Conservation (phyloP, 2,329 filamentous ascomycete genomes). For the Dothistroma septosporum region DNA sequence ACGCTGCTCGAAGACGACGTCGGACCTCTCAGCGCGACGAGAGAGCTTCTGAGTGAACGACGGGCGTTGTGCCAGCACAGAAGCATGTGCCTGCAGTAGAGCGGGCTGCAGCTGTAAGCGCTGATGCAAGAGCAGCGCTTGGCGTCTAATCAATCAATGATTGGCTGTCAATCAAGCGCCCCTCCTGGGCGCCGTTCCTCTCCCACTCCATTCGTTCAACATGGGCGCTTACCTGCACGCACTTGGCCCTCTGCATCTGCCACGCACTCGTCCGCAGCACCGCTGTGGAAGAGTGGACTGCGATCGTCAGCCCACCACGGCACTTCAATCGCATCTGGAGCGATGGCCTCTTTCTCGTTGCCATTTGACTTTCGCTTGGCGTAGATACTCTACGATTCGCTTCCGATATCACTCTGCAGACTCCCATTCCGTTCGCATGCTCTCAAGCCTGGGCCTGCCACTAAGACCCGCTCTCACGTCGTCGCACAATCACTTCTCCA, state of each 20-base stretch:
- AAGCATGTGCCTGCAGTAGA: conserved; percentile 17
- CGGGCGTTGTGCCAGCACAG: conserved; percentile 14
- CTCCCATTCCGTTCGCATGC: conserved; percentile 3
- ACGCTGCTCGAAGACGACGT: neutral
- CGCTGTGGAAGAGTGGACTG: conserved; percentile 3
- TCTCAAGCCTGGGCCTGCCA: neutral
- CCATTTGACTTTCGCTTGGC: conserved; percentile 11
- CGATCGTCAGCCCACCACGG: conserved; percentile 16
- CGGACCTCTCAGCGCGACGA: conserved; percentile 17
- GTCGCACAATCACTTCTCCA: conserved; percentile 1
- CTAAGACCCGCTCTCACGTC: conserved; percentile 3
- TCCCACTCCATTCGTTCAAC: conserved; percentile 17
- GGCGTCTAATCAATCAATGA: conserved; percentile 11
- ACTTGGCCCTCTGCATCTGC: conserved; percentile 21
- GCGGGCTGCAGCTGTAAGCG: conserved; percentile 18
- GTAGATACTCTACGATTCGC: conserved; percentile 9
- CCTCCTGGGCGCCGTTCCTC: neutral
- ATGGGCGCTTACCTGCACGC: conserved; percentile 23
- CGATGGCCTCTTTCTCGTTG: conserved; percentile 10
- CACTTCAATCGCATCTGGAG: conserved; percentile 1
- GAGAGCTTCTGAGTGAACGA: conserved; percentile 9
- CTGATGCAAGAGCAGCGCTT: conserved; percentile 18
- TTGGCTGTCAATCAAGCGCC: conserved; percentile 3
- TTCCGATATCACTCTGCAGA: conserved; percentile 20
- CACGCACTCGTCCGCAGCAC: conserved; percentile 13